Conservation (phyloP, 129 eudicot genomes). For the Oenanthe sinensis region DNA sequence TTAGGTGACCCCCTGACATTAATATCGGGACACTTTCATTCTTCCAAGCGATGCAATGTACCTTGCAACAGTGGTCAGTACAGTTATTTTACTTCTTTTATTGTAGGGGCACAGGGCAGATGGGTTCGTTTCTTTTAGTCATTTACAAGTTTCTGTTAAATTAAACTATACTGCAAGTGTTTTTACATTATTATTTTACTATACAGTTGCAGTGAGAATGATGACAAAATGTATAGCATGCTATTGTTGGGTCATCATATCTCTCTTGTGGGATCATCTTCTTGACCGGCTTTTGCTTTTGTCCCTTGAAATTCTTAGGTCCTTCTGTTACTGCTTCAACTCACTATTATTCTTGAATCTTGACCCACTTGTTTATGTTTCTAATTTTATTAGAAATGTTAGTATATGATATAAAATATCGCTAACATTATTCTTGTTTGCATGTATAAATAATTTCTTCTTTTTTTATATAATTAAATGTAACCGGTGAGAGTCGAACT, state of each 20-base stretch:
- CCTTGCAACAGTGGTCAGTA: background rate
- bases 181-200: background rate
- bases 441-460: too few relatives aligned
- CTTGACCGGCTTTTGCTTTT: constrained; percentile 7
- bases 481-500: too few relatives aligned
- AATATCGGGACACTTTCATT: background rate
- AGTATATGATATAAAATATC: too few relatives aligned
- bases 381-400: too few relatives aligned
- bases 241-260: background rate
- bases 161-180: background rate
- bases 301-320: background rate
- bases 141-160: too few relatives aligned
- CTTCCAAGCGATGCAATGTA: background rate
- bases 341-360: background rate
- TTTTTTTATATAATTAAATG: too few relatives aligned
- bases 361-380: background rate
- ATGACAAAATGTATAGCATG: background rate
- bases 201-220: background rate
- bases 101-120: background rate
- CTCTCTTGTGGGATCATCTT: background rate
- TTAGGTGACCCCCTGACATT: background rate
- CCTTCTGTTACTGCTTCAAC: background rate
- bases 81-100: background rate
- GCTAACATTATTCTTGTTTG: too few relatives aligned
- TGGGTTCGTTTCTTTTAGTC: too few relatives aligned